Conservation (phyloP, 2,329 filamentous ascomycete species). For the Didymella keratinophila region DNA sequence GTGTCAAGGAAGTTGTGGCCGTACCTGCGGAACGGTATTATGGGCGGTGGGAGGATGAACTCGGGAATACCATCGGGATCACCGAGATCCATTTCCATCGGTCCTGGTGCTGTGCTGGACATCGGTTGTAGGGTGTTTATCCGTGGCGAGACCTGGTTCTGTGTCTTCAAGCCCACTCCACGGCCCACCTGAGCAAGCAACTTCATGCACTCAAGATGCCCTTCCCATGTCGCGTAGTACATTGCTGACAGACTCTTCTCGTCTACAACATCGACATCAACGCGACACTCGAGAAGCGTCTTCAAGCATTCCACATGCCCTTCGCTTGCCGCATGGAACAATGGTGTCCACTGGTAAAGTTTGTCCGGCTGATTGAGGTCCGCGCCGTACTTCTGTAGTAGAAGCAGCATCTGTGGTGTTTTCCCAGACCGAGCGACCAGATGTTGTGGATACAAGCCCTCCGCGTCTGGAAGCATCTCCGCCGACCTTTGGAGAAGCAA, state of each 20-base stretch:
- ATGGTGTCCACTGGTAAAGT: conserved; percentile 94
- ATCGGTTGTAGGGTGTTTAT: conserved; percentile 47
- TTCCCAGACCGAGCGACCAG: conserved; percentile 89
- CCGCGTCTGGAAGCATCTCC: conserved; percentile 88
- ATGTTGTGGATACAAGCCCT: conserved; percentile 96
- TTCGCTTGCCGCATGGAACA: conserved; percentile 96
- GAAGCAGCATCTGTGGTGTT: conserved; percentile 77
- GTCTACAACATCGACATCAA: conserved; percentile 80
- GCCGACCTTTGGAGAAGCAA: conserved; percentile 83
- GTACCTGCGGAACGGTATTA: conserved; percentile 92
- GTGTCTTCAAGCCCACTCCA: conserved; percentile 43
- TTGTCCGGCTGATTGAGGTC: conserved; percentile 94
- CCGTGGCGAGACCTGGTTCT: conserved; percentile 51
- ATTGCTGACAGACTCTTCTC: conserved; percentile 94
- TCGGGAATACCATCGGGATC: conserved; percentile 90
- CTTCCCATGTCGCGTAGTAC: conserved; percentile 99
- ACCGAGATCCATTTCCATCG: conserved; percentile 64
- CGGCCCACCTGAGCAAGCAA: conserved; percentile 70
- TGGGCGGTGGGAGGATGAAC: conserved; percentile 90
- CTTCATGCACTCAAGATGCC: conserved; percentile 92
- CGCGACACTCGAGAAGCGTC: conserved; percentile 79
- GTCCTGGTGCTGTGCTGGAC: conserved; percentile 49
- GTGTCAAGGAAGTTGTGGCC: conserved; percentile 98
- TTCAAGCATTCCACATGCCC: conserved; percentile 89
- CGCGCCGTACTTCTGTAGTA: conserved; percentile 85